Evolutionary conservation across 768 basidiomycete species (phyloP), one percentile per base, ranked within the genome.

Genomic region (Rhodocollybia butyracea): DNA sequence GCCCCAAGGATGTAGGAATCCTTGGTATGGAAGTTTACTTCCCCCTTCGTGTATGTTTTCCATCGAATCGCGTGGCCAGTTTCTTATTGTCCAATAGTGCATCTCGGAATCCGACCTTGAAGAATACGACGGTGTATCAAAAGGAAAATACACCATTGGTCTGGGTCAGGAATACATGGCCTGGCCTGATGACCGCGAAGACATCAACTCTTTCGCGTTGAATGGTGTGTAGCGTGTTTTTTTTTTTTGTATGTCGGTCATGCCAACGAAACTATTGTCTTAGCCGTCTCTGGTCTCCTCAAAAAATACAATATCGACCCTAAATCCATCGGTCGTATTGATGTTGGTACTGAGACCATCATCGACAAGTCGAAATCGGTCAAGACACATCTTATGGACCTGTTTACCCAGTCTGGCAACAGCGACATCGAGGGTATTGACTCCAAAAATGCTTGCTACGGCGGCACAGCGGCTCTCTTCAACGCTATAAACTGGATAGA

Each of bases 351-450:
- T 24, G 97, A 99, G 71, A 98, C 97, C 38, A 92, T 98, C 74
- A 97, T 99, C 64, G 97, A 99, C 84, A 98, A 98, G 78, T 95
- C 94, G 40, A 99, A 99, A 74, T 91, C 96, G 6, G 93, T 94
- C 72, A 99, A 99, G 76, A 98, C 97, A 2, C 88, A 91, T 55
- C 83, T 99, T 58, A 98, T 99, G 97, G 94, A 98, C 73, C 88
- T 98, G 66, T 99, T 99, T 68, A 86, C 89, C 42, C 85, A 84
- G 57, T 83, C 87, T 29, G 94, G 94, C 55, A 99, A 99, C 83
- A 84, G 82, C 64, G 97, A 99, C 67, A 94, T 99, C 55, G 97
- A 99, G 74, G 97, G 97, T 62, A 90, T 99, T 70, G 97, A 99
- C 76, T 94, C 91, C 43, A 98, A 98, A 78, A 99, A 98, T 68